Conservation (phyloP, 140 eudicot genomes). For the Flaveria floridana region DNA sequence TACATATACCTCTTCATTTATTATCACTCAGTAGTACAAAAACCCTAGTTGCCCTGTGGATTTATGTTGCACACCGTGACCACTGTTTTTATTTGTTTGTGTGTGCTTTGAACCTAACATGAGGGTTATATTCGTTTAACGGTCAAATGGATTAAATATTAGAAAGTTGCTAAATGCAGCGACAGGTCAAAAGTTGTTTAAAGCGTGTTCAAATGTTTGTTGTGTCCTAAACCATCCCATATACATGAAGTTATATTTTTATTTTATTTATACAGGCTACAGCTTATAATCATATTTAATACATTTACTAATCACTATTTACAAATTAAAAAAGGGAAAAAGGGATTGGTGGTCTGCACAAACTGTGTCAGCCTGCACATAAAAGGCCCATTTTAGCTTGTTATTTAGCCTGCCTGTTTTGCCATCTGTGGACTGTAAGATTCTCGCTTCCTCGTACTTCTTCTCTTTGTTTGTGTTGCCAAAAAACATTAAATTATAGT, state of each 20-base stretch:
- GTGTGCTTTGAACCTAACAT: too few species aligned
- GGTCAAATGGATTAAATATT: not conserved
- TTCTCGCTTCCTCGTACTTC: not conserved
- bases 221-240: not conserved
- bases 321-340: not conserved
- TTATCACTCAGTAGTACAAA: too few species aligned
- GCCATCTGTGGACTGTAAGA: not conserved
- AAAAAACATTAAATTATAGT: not conserved
- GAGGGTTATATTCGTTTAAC: not conserved
- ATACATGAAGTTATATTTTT: not conserved
- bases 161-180: not conserved
- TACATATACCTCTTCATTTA: too few species aligned
- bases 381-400: not conserved
- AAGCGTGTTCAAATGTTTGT: not conserved
- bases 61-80: too few species aligned
- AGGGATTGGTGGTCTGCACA: not conserved
- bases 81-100: too few species aligned
- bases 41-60: too few species aligned
- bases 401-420: not conserved
- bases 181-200: not conserved
- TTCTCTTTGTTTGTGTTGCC: not conserved
- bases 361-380: not conserved
- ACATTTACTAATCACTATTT: not conserved
- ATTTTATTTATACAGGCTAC: not conserved
- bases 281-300: not conserved